These are phyloP conservation scores for Agaricales sp. DNA, from an alignment of 1,284 basidiomycete genomes.

Conservation along the genomic window DNA sequence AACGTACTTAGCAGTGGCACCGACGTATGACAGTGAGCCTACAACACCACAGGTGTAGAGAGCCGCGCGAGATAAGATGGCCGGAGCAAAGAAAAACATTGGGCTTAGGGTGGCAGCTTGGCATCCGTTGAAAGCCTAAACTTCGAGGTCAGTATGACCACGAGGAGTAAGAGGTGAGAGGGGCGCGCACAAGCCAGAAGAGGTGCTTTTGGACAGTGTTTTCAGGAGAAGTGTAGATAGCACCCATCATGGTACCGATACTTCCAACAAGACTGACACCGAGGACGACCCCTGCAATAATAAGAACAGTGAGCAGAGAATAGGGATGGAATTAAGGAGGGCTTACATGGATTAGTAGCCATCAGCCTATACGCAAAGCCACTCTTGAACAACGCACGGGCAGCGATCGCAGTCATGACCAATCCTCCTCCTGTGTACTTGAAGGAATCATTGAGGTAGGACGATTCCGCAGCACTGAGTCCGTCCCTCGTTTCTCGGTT, in stretches of 20 bases:
- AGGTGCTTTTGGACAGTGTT: constrained; percentile 62
- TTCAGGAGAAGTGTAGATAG: constrained; percentile 66
- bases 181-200: constrained; percentile 59
- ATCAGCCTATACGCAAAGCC: constrained; percentile 74
- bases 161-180: constrained; percentile 1
- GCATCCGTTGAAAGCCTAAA: constrained; percentile 75
- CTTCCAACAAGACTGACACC: constrained; percentile 74
- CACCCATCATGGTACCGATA: constrained; percentile 74
- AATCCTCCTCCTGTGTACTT: constrained; percentile 81
- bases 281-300: constrained; percentile 60
- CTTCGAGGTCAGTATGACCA: constrained; percentile 2
- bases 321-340: not conserved
- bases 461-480: constrained; percentile 49
- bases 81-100: constrained; percentile 80
- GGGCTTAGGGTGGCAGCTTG: constrained; percentile 81
- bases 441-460: constrained; percentile 77
- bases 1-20: constrained; percentile 74
- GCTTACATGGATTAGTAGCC: constrained; percentile 76
- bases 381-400: constrained; percentile 66
- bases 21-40: constrained; percentile 78
- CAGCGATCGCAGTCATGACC: constrained; percentile 66
- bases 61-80: constrained; percentile 80
- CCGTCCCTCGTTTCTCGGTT: constrained; percentile 73
- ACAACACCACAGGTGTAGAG: constrained; percentile 84
- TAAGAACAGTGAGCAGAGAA: constrained; percentile 1